Evolutionary conservation across 1,284 basidiomycete genomes (phyloP), one percentile per base, ranked within the genome.

Genomic region (Marasmius tenuissimus): DNA sequence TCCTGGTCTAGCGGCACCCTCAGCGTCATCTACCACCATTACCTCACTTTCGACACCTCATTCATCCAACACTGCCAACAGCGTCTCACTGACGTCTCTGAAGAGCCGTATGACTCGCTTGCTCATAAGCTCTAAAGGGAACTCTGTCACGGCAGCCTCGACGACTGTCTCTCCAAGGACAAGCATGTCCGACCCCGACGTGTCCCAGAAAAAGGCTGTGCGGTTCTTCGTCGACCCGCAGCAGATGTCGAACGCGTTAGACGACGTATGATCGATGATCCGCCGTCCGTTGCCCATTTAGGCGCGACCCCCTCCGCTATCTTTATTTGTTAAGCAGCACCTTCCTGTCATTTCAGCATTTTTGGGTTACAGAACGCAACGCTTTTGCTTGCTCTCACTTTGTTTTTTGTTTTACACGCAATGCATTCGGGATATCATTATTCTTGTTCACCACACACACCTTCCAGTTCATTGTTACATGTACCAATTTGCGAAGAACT

Each of bases 81-180:
- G 52, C 34, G 38, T 71, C 39, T 73, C 79, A 1, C 69, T 80
- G 48, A 70, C 75, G 33, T 78, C 76, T 39, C 63, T 83, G 66
- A 79, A 81, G 65, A 70, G 75, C 54, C 80, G 81, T 39, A 81
- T 86, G 78, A 77, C 82, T 59, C 79, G 81, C 57, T 76, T 87
- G 37, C 71, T 87, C 27, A 76, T 78, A 5, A 74, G 78, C 14
- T 75, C 75, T 47, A 76, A 78, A 35, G 73, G 75, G 47, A 66
- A 75, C 8, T 78, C 77, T 34, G 73, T 75, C 47, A 66, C 76
- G 8, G 78, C 77, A n/a, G 72, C 75, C 6, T 70, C 78, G 73
- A 3, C 63, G 69, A n/a, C 71, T 70, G 22, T 77, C 12, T 78
- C 79, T 9, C 76, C 77, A 37, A 73, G 75, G 61, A 68, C 66